phyloP scores from a whole-genome alignment of 2,329 filamentous ascomycete species.

The Emericellopsis atlantica region DNA sequence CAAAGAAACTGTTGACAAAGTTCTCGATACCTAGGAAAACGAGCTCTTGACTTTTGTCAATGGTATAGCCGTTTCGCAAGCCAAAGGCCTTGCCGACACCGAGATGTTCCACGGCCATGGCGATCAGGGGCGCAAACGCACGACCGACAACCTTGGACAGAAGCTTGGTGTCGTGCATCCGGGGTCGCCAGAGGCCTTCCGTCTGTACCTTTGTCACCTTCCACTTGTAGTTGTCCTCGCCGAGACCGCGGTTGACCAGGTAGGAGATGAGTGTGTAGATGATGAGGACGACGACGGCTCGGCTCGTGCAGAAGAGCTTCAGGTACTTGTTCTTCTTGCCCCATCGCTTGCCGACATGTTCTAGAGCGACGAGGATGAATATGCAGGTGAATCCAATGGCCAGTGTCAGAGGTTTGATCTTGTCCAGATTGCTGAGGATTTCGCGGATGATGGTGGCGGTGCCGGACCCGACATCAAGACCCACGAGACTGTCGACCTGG shows the following conservation, averaged over 20 bases:
- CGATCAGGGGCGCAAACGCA: slow-evolving; percentile 48
- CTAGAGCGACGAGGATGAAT: slow-evolving; percentile 39
- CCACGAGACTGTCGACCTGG: slow-evolving; percentile 50
- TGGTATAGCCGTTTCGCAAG: slow-evolving; percentile 47
- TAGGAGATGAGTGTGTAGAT: slow-evolving; percentile 53
- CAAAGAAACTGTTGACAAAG: slow-evolving; percentile 53
- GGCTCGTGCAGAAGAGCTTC: slow-evolving; percentile 45
- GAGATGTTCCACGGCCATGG: slow-evolving; percentile 48
- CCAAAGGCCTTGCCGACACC: slow-evolving; percentile 53
- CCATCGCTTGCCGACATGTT: slow-evolving; percentile 46
- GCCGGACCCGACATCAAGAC: slow-evolving; percentile 36
- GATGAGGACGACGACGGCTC: slow-evolving; percentile 46
- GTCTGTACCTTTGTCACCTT: slow-evolving; percentile 44
- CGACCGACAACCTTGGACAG: slow-evolving; percentile 39
- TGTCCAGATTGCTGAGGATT: slow-evolving; percentile 40
- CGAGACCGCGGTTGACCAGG: slow-evolving; percentile 41
- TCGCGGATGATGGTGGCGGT: slow-evolving; percentile 46
- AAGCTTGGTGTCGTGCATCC: slow-evolving; percentile 30
- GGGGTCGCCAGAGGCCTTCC: slow-evolving; percentile 37
- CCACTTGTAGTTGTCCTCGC: slow-evolving; percentile 34
- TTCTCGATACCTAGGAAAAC: slow-evolving; percentile 51
- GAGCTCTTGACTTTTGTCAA: slow-evolving; percentile 53
- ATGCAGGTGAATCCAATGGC: slow-evolving; percentile 47
- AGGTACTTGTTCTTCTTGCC: slow-evolving; percentile 43
- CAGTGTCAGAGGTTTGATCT: slow-evolving; percentile 44